A percentile compares a stretch with the other conserved stretches of the same genome.
Conservation (phyloP, 2,329 filamentous ascomycete species). For the Pestalotiopsis sp. region DNA sequence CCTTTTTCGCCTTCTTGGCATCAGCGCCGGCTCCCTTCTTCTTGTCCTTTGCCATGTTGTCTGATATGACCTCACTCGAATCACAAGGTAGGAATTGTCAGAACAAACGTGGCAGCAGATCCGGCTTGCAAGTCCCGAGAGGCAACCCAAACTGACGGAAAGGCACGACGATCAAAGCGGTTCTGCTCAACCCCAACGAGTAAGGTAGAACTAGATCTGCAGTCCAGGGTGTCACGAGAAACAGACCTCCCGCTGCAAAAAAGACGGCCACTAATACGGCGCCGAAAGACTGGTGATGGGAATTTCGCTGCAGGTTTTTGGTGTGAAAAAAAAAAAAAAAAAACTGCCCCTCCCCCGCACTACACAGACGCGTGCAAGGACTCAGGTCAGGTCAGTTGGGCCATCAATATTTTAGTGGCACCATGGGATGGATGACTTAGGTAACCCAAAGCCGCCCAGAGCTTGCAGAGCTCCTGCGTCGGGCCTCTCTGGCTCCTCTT, state of each 20-base stretch:
- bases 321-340: not conserved
- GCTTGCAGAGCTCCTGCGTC: not conserved
- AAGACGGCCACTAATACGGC: not conserved
- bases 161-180: not conserved
- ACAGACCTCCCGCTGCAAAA: not conserved
- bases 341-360: slow-evolving; percentile 13
- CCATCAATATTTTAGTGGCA: not conserved
- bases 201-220: not conserved
- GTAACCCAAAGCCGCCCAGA: not conserved
- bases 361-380: not conserved
- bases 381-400: not conserved
- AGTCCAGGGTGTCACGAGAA: not conserved
- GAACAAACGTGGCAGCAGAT: not conserved
- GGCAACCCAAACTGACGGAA: not conserved
- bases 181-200: not conserved
- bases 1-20: slow-evolving; percentile 49
- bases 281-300: not conserved
- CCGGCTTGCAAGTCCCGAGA: not conserved
- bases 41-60: slow-evolving; percentile 48
- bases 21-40: slow-evolving; percentile 43
- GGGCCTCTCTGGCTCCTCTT: not conserved
- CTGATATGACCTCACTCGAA: not conserved
- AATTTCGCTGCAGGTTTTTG: not conserved
- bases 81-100: not conserved
- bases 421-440: not conserved